phyloP scores from a whole-genome alignment of 1,284 basidiomycete genomes.

The Mrakiaceae sp. region DNA sequence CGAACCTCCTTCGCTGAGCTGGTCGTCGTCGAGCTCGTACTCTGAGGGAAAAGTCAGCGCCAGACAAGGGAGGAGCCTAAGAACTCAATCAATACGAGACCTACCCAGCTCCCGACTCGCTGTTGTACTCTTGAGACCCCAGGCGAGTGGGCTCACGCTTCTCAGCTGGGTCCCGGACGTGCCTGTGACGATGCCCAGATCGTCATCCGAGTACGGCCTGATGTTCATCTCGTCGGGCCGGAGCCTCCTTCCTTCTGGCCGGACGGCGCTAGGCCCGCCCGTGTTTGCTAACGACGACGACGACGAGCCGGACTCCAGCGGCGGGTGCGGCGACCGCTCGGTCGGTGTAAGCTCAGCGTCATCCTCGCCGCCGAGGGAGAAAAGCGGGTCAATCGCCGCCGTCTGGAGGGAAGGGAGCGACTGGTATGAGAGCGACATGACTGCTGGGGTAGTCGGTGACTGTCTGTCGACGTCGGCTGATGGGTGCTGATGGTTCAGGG shows the following conservation, averaged over 20 bases:
- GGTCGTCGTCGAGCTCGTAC: constrained; percentile 54
- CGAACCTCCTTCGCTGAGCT: constrained; percentile 32
- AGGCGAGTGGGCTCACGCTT: neutral
- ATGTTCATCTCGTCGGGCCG: neutral
- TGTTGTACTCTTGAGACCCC: constrained; percentile 4
- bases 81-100: neutral
- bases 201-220: neutral
- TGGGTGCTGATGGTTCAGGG: too few species aligned
- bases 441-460: too few species aligned
- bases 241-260: neutral
- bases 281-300: neutral
- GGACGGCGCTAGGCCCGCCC: neutral
- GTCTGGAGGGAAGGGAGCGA: too few species aligned
- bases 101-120: constrained; percentile 13
- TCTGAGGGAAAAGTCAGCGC: neutral
- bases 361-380: neutral
- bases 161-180: neutral
- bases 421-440: too few species aligned
- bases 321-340: neutral
- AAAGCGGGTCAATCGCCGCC: neutral
- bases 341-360: neutral
- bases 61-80: neutral
- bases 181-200: neutral
- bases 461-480: too few species aligned
- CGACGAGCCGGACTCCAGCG: neutral